These are phyloP conservation scores for Beauveria scarabaeidicola DNA, from an alignment of 2,329 filamentous ascomycete species.

Conservation along the genomic window DNA sequence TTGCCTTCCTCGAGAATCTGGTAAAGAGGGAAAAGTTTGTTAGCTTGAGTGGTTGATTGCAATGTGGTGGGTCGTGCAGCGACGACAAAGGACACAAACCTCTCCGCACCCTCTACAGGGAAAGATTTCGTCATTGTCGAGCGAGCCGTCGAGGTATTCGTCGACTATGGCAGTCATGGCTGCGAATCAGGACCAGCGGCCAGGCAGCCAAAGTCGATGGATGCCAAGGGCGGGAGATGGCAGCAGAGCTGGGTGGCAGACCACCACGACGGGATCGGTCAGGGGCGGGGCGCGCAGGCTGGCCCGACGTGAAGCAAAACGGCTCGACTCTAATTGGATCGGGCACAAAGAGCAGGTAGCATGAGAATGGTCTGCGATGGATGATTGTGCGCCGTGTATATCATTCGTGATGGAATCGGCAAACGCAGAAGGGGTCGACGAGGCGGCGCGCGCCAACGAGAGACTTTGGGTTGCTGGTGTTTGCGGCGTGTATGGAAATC, in stretches of 20 bases:
- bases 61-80: background rate
- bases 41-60: background rate
- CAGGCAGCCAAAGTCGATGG: background rate
- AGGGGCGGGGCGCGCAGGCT: conserved; percentile 4
- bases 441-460: background rate
- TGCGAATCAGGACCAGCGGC: conserved; percentile 11
- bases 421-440: background rate
- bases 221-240: conserved; percentile 3
- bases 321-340: background rate
- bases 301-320: background rate
- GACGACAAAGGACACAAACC: conserved; percentile 40
- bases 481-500: background rate
- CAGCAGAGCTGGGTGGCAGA: background rate
- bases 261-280: background rate
- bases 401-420: background rate
- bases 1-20: conserved; percentile 98
- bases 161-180: conserved; percentile 45
- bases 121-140: conserved; percentile 76
- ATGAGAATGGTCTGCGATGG: background rate
- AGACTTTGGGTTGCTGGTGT: background rate
- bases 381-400: background rate
- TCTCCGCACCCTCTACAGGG: conserved; percentile 91
- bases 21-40: conserved; percentile 13
- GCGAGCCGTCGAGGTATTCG: conserved; percentile 54
- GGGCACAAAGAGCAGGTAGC: background rate